A percentile compares a stretch with the other conserved stretches of the same genome.
These are phyloP conservation scores for Apocynum venetum DNA, from an alignment of 257 asterid genomes.

Conservation along the genomic window DNA sequence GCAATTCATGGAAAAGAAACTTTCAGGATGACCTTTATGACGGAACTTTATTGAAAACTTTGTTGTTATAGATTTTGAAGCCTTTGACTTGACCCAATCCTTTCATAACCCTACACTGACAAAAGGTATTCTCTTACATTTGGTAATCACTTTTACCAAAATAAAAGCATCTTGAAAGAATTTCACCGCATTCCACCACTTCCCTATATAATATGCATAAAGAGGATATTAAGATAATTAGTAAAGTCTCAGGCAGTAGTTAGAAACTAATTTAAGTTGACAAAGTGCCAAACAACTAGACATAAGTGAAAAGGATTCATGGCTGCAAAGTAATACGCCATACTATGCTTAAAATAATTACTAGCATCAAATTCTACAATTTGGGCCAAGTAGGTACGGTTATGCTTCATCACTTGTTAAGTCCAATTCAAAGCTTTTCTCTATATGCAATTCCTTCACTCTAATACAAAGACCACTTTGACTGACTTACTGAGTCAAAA, in stretches of 20 bases:
- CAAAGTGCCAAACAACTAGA: not conserved
- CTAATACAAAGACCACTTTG: not conserved
- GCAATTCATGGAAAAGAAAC: constrained; percentile 17
- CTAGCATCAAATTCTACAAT: not conserved
- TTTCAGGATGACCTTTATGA: constrained; percentile 9
- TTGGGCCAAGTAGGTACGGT: not conserved
- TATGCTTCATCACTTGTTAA: not conserved
- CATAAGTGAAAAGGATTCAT: too few relatives aligned
- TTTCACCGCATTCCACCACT: not conserved
- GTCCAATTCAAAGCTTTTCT: not conserved
- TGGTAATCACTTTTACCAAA: not conserved
- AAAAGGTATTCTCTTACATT: constrained; percentile 1
- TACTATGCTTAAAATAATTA: not conserved
- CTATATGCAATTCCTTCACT: not conserved
- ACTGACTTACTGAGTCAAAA: not conserved
- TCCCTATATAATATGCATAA: not conserved
- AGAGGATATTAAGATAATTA: not conserved
- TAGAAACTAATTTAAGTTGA: too few relatives aligned
- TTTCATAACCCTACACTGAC: constrained; percentile 5
- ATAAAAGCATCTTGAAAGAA: not conserved
- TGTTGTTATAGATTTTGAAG: constrained; percentile 10
- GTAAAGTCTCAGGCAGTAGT: not conserved
- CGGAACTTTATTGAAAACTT: constrained; percentile 11
- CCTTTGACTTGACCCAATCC: constrained; percentile 12
- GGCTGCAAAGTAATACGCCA: too few relatives aligned